These are phyloP conservation scores for Pleomassaria siparia DNA, from an alignment of 2,329 filamentous ascomycete species.

Conservation along the genomic window DNA sequence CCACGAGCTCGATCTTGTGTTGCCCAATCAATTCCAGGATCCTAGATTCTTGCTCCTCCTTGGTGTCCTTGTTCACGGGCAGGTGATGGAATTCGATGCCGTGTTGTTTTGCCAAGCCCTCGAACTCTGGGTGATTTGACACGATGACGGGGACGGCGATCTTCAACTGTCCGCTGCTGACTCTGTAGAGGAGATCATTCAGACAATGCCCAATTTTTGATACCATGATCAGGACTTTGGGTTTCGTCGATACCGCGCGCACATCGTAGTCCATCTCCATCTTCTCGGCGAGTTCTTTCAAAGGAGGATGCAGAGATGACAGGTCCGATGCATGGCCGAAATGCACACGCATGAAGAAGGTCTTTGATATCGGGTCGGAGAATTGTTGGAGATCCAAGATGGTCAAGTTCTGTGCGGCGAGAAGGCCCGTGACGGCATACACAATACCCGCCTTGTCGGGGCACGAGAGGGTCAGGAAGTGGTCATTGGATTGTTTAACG, in stretches of 20 bases:
- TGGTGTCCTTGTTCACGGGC: conserved; percentile 77
- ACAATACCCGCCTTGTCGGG: conserved; percentile 84
- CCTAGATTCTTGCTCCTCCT: conserved; percentile 80
- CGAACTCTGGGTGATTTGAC: conserved; percentile 79
- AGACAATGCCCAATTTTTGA: conserved; percentile 86
- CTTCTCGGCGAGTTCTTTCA: conserved; percentile 62
- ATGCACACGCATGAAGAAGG: conserved; percentile 88
- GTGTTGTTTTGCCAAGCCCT: conserved; percentile 68
- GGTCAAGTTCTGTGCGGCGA: conserved; percentile 73
- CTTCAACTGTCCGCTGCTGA: conserved; percentile 70
- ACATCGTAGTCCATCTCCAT: conserved; percentile 73
- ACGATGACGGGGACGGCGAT: conserved; percentile 78
- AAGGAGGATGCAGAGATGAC: conserved; percentile 53
- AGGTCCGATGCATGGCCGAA: conserved; percentile 63
- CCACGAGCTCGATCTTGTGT: conserved; percentile 74
- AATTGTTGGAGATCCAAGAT: conserved; percentile 85
- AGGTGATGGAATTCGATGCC: conserved; percentile 79
- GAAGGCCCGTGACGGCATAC: conserved; percentile 77
- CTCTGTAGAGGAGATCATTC: conserved; percentile 80
- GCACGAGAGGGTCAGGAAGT: conserved; percentile 73
- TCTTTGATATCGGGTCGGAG: conserved; percentile 71
- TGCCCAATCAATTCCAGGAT: conserved; percentile 70
- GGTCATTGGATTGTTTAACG: conserved; percentile 33
- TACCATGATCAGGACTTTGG: conserved; percentile 82
- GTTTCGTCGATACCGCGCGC: conserved; percentile 67